Conservation (phyloP, 2,329 filamentous ascomycete genomes). For the Xylaria sp. region DNA sequence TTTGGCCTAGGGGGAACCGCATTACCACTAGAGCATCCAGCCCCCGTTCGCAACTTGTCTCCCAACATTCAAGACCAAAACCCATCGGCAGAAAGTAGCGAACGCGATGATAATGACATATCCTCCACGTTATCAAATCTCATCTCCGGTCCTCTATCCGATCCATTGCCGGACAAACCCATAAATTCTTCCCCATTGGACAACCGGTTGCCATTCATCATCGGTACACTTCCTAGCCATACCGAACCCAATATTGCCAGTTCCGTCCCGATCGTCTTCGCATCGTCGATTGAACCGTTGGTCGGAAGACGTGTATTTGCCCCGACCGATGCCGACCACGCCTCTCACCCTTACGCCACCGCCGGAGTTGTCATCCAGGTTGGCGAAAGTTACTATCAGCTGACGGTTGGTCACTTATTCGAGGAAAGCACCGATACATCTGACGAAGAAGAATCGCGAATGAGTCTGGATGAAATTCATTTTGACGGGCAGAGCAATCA, state of each 20-base stretch:
- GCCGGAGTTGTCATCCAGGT: conserved; percentile 19
- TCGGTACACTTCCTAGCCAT: background rate
- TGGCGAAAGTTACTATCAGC: conserved; percentile 10
- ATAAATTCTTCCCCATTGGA: background rate
- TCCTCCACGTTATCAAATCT: no score
- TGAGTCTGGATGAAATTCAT: conserved; percentile 3
- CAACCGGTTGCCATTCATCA: background rate
- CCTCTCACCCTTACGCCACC: background rate
- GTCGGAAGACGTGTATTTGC: conserved; percentile 19
- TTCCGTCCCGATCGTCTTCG: background rate
- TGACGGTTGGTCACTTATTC: conserved; percentile 23
- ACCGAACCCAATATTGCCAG: no score
- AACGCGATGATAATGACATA: no score
- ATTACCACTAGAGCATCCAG: conserved; percentile 26
- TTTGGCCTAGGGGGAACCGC: conserved; percentile 25
- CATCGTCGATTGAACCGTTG: background rate
- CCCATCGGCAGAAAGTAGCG: background rate
- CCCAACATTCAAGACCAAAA: background rate
- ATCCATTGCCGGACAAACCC: no score
- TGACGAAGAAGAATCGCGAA: background rate
- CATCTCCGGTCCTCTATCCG: no score
- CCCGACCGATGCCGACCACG: background rate
- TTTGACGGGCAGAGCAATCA: conserved; percentile 22
- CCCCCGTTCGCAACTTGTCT: conserved; percentile 21
- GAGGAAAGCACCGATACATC: background rate